phyloP scores from a whole-genome alignment of 1,139 yeast genomes.

The Candida albicans region DNA sequence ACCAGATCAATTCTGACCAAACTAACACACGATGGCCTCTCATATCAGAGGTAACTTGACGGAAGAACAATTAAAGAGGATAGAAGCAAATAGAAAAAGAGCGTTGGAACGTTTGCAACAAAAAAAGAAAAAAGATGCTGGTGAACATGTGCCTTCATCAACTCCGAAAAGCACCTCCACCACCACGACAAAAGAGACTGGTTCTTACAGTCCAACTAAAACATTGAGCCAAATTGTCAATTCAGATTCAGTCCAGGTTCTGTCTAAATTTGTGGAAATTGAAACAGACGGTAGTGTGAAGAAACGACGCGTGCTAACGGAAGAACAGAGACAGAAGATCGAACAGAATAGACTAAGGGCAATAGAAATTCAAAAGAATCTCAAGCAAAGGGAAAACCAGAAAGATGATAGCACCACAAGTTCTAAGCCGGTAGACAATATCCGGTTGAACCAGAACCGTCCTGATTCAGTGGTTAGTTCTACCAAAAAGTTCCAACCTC shows the following conservation, averaged over 20 bases:
- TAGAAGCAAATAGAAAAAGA: conserved; percentile 52
- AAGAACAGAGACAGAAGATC: conserved; percentile 52
- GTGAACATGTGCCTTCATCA: conserved; percentile 17
- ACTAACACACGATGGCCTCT: conserved; percentile 14
- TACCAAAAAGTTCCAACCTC: conserved; percentile 26
- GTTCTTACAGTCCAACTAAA: conserved; percentile 5
- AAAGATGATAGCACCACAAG: conserved; percentile 4
- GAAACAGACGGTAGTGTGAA: conserved; percentile 14
- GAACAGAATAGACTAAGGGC: conserved; percentile 63
- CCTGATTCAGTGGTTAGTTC: conserved; percentile 9
- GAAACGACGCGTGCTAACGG: conserved; percentile 38
- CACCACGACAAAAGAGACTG: conserved; percentile 15
- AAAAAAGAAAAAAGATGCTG: conserved; percentile 29
- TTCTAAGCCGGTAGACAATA: conserved; percentile 13
- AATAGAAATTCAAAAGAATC: conserved; percentile 47
- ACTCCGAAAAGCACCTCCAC: conserved; percentile 17
- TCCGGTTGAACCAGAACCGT: conserved; percentile 14
- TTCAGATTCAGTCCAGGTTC: conserved; percentile 13
- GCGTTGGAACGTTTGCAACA: conserved; percentile 59
- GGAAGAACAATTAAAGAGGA: conserved; percentile 27
- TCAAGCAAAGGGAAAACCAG: conserved; percentile 26
- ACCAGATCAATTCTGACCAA: neutral
- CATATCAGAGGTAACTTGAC: conserved; percentile 14
- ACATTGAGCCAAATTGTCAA: conserved; percentile 12
- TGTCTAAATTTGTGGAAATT: conserved; percentile 16